Base-by-base conservation (phyloP, 164 flowering plant genomes). In the Protea cynaroides region DNA sequence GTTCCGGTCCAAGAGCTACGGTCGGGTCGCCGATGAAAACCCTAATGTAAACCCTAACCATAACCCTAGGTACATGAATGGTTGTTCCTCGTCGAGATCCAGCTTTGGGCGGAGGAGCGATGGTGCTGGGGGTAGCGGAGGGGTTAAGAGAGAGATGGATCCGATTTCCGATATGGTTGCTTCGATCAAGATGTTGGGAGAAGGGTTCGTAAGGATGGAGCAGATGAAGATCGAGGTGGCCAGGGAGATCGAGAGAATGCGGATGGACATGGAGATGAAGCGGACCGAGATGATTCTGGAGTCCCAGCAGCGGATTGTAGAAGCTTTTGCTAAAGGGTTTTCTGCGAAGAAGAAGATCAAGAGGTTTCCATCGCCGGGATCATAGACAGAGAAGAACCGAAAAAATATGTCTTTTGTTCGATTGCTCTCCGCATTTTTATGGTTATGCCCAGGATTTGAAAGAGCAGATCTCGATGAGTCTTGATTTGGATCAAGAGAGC, bases 191-290 rank as follows among this genome's bases (percentile, higher is more conserved):
- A 1, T 67, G 49, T 61, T 87, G 53, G 88, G 86, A 43, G 89
- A 88, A 53, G 82, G 83, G 47, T 88, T 81, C 70, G 65, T 85
- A 75, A 83, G 59, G 72, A 72, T 86, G 83, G 97, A 90, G 76
- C 70, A 75, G 76, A 83, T 78, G 92, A 90, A 87, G 77, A 85
- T 88, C 73, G 92, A 86, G 29, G 80, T 83, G 83, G 83, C 78
- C 10, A 77, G 77, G 66, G 92, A 88, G 75, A 78, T 82, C 51
- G 91, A 86, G 67, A 75, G 75, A 61, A 76, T 71, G 80, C 62
- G 88, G 54, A 85, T 90, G 89, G 90, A 88, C 64, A 83, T 84
- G 86, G 92, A 86, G 75, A 59, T 78, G 81, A 86, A 85, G 78
- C 67, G 86, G 47, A 81, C 76, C 18, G 79, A 88, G 78, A 74